Base-by-base conservation (phyloP, 2,329 filamentous ascomycete species). In the Fusarium buxicola region DNA sequence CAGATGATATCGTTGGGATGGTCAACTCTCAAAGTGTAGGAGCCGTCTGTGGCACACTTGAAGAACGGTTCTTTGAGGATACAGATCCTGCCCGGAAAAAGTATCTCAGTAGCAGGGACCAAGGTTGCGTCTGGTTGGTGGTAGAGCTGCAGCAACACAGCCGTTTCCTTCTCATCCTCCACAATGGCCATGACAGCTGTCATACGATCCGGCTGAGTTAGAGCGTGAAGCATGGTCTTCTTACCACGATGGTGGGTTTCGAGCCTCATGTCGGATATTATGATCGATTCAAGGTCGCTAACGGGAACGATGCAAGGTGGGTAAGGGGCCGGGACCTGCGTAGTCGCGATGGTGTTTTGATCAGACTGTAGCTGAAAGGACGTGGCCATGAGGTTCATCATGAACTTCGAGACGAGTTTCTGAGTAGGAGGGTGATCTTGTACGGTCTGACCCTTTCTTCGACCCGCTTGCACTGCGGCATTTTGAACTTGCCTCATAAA, bases 1-100 rank as follows among this genome's bases (percentile, higher is more conserved):
- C 74, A 75, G 4, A 79, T 57, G 15, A 86, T 60, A 53, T 87
- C 84, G 13, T 77, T 79, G 13, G 81, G 64, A 65, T 87, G 84
- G 54, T 87, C 84, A 7, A 85, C 80, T 7, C 82, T 76, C 21
- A 87, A 30, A 0, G 72, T 75, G 66, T 81, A 82, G 0, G 71
- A 43, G 3, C 78, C 78, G 25, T 79, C 69, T 0, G 66, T 69
- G 21, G 74, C 73, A 1, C 67, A 27, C 59, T 81, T 83, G 62
- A 86, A 77, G 63, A 79, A 86, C 0, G 84, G 83, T 54, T 86
- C 84, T 58, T 86, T 87, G 25, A 87, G 48, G 25, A 86, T 65
- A 10, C 78, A 74, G 0, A 80, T 65, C 11, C 69, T 72, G 2
- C 73, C 72, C 6, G 71, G 49, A 0, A 65, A 55, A 4, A 85